These are phyloP conservation scores for Ephemerocybe angulata DNA, from an alignment of 768 basidiomycete species.

Conservation along the genomic window DNA sequence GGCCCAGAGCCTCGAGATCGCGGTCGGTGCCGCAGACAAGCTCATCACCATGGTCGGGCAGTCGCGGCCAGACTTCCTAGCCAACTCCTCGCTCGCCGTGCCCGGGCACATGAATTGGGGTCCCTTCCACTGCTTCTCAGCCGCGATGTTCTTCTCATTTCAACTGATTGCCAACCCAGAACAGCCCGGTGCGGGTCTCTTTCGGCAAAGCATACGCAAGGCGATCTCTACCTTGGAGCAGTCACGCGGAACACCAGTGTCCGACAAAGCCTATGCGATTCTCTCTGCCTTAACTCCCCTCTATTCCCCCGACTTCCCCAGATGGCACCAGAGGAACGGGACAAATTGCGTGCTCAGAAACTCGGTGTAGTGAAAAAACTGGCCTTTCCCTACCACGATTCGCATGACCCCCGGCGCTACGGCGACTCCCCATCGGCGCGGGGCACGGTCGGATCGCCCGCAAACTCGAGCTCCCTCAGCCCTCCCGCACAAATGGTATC, in stretches of 20 bases:
- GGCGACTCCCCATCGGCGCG: conserved; percentile 48
- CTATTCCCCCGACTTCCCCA: conserved; percentile 61
- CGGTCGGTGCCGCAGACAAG: conserved; percentile 73
- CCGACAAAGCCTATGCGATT: conserved; percentile 73
- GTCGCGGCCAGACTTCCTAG: conserved; percentile 71
- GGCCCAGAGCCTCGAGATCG: conserved; percentile 64
- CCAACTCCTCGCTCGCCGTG: conserved; percentile 63
- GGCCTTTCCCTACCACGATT: conserved; percentile 79
- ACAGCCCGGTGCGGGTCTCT: conserved; percentile 72
- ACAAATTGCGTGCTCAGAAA: conserved; percentile 58
- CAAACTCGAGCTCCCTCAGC: conserved; percentile 57
- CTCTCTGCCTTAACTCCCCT: conserved; percentile 68
- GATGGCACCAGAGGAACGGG: conserved; percentile 46
- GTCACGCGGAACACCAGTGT: conserved; percentile 59
- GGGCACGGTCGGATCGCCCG: conserved; percentile 49
- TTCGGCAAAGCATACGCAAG: conserved; percentile 72
- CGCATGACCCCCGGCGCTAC: conserved; percentile 49
- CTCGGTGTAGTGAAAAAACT: conserved; percentile 68
- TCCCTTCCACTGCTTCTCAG: conserved; percentile 80
- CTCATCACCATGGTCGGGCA: conserved; percentile 75
- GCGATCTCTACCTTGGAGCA: conserved; percentile 64
- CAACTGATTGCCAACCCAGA: conserved; percentile 79
- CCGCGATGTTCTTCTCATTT: conserved; percentile 91
- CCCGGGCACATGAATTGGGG: conserved; percentile 84
- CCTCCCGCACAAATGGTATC: conserved; percentile 43